Base-by-base conservation (phyloP, 352 stramenopile genomes). In the Phytophthora cactorum region DNA sequence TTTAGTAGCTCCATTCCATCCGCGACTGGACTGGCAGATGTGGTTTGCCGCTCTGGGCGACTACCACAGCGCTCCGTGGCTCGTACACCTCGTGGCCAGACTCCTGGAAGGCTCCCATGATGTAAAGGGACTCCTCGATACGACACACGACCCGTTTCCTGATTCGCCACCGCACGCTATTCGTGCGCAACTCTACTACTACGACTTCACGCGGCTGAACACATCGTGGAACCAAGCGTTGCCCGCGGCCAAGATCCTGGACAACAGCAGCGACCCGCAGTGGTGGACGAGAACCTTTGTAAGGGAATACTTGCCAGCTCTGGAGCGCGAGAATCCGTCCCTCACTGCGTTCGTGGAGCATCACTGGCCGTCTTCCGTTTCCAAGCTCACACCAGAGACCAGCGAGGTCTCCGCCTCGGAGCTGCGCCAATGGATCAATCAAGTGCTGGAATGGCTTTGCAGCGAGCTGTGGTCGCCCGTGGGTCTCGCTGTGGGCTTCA, bases 1-100 rank as follows among this genome's bases (percentile, higher is more conserved):
- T 5, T 9, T 84, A 2, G 65, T 68, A n/a, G 68, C 72, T 14
- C 81, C 81, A 8, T 75, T 86, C 43, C 75, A 87, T 15, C 90
- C 92, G 15, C 79, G 92, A 50, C 72, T 98, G 38, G 93, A 98
- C 55, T 98, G 93, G 92, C 88, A 96, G 68, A 96, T 98, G 90
- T 97, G 91, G 89, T 98, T 98, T 71, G 94, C 91, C 7, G 90
- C 93, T 0, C 63, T 98, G 3, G 81, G 81, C 0, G 77, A 75
- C 34, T 95, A 96, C 62, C 78, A 96, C 28, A 62, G 89, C 25
- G 82, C 92, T 17, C 85, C 90, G 32, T 98, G 92, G 93, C 66
- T 97, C 6, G 73, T 98, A 25, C 81, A 94, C 38, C 78, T 98
- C 27, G 72, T 95, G 2, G 55, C 92, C 54, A 97, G 96, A 54